Evolutionary conservation across 2,329 filamentous ascomycete species (phyloP).

Genomic region (Paraphoma chrysanthemicola): DNA sequence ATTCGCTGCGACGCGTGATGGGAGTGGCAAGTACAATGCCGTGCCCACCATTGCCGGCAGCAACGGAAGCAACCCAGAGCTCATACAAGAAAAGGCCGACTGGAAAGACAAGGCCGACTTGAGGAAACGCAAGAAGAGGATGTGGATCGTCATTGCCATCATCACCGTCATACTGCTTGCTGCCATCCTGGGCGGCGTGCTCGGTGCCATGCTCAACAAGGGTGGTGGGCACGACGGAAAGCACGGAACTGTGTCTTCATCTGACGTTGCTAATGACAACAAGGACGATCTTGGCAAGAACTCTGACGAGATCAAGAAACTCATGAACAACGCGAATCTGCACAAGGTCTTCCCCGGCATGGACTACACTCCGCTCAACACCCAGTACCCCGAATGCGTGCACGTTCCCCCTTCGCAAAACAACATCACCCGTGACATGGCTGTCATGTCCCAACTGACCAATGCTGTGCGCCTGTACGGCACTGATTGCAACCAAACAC

Average conservation of each 20-base stretch:
- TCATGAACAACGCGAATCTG: constrained; percentile 80
- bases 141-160: constrained; percentile 70
- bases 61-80: constrained; percentile 19
- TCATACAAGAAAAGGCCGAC: constrained; percentile 67
- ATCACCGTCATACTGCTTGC: constrained; percentile 72
- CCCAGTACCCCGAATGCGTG: constrained; percentile 86
- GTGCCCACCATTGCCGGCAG: constrained; percentile 49
- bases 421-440: constrained; percentile 90
- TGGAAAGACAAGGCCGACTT: constrained; percentile 61
- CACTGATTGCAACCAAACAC: constrained; percentile 96
- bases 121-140: constrained; percentile 66
- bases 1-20: constrained; percentile 12
- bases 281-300: constrained; percentile 77
- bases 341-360: constrained; percentile 96
- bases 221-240: constrained; percentile 33
- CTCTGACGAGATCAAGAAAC: constrained; percentile 78
- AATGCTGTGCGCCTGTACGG: constrained; percentile 89
- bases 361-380: constrained; percentile 91
- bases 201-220: constrained; percentile 73
- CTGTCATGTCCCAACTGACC: constrained; percentile 87
- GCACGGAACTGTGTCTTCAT: constrained; percentile 30
- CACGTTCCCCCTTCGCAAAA: constrained; percentile 84
- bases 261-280: constrained; percentile 64
- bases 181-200: constrained; percentile 75
- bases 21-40: constrained; percentile 60